phyloP scores from a whole-genome alignment of 2,329 filamentous ascomycete species.

The Canariomyces notabilis region DNA sequence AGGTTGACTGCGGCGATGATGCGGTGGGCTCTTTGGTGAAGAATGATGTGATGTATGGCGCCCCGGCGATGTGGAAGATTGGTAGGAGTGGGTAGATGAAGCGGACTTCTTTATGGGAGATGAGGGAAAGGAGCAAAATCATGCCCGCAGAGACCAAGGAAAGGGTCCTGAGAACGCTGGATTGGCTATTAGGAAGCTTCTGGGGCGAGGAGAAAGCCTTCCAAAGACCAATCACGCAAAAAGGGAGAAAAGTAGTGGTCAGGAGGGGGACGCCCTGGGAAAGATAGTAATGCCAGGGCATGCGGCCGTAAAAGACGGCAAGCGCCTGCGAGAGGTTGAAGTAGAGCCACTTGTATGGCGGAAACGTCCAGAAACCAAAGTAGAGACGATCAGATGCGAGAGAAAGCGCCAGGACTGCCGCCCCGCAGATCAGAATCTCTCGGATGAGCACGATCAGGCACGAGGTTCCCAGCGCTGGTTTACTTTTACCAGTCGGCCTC shows the following conservation, averaged over 20 bases:
- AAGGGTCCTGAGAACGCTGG: slow-evolving; percentile 49
- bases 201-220: slow-evolving; percentile 37
- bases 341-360: slow-evolving; percentile 78
- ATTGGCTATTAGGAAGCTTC: slow-evolving; percentile 31
- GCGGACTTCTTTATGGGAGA: slow-evolving; percentile 94
- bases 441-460: slow-evolving; percentile 50
- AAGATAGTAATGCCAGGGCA: slow-evolving; percentile 89
- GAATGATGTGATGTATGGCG: slow-evolving; percentile 60
- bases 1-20: not conserved
- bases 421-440: slow-evolving; percentile 61
- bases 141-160: slow-evolving; percentile 56
- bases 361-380: slow-evolving; percentile 83
- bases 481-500: slow-evolving; percentile 31
- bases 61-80: slow-evolving; percentile 74
- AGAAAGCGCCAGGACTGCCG: slow-evolving; percentile 58
- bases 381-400: slow-evolving; percentile 67
- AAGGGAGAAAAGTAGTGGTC: slow-evolving; percentile 77
- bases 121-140: slow-evolving; percentile 61
- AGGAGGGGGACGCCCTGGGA: slow-evolving; percentile 85
- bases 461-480: slow-evolving; percentile 40
- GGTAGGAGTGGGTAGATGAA: slow-evolving; percentile 94
- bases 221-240: slow-evolving; percentile 62
- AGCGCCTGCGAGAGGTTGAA: slow-evolving; percentile 88
- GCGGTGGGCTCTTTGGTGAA: slow-evolving; percentile 44
- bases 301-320: slow-evolving; percentile 87